Evolutionary conservation across 2,329 filamentous ascomycete species (phyloP).

Genomic region (Ilyonectria robusta): DNA sequence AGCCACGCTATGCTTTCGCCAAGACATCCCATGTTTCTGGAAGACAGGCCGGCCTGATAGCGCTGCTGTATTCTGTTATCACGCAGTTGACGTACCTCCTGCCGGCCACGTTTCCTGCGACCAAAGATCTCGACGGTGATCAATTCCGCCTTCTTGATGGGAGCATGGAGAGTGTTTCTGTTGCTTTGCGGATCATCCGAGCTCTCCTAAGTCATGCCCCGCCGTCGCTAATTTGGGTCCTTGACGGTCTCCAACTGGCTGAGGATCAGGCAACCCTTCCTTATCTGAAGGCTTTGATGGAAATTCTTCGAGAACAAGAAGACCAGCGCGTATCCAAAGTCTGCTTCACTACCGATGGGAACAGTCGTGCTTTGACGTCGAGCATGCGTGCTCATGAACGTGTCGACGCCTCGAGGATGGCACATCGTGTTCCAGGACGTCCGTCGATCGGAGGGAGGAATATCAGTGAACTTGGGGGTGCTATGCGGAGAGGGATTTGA

Average conservation of each 20-base stretch:
- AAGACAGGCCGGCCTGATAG: not conserved
- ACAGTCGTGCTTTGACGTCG: not conserved
- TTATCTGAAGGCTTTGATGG: not conserved
- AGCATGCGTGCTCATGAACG: not conserved
- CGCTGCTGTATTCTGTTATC: not conserved
- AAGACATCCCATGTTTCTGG: not conserved
- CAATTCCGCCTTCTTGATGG: not conserved
- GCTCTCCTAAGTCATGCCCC: not conserved
- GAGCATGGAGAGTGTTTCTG: not conserved
- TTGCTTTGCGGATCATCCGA: not conserved
- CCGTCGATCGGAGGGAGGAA: not conserved
- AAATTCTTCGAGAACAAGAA: not conserved
- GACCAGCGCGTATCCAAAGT: not conserved
- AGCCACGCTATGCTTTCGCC: not conserved
- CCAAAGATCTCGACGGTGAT: not conserved
- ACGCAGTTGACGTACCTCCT: conserved; percentile 1
- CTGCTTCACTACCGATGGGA: conserved; percentile 3
- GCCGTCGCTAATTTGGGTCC: not conserved
- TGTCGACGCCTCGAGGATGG: not conserved
- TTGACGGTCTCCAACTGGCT: not conserved
- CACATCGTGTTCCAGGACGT: not conserved
- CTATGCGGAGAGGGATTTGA: not conserved
- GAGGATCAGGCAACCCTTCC: not conserved
- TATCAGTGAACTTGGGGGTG: not conserved
- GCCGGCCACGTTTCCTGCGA: not conserved